Evolutionary conservation across 345 rosid species (phyloP).

Genomic region (Dipteronia sinensis): DNA sequence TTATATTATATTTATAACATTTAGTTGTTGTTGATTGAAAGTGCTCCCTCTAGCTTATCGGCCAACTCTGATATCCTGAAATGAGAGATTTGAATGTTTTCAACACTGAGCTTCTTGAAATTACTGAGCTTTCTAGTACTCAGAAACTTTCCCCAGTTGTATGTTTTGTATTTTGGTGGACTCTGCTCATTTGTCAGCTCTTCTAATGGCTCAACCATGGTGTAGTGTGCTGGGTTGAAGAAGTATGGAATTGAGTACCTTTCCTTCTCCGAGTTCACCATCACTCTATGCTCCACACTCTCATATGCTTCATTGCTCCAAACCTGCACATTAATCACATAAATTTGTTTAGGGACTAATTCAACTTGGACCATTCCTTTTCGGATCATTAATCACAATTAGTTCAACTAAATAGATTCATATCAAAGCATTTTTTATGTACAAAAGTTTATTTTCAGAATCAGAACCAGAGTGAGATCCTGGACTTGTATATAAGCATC

Average conservation of each 20-base stretch:
- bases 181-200: conserved; percentile 47
- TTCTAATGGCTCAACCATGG: conserved; percentile 54
- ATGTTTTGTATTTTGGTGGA: conserved; percentile 52
- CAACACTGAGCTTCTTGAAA: conserved; percentile 54
- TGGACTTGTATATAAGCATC: too few species aligned
- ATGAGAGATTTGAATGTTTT: conserved; percentile 63
- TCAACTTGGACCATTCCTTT: too few species aligned
- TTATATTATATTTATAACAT: too few species aligned
- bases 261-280: conserved; percentile 59
- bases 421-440: too few species aligned
- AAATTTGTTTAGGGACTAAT: neutral
- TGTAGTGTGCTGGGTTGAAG: conserved; percentile 54
- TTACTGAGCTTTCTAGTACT: conserved; percentile 60
- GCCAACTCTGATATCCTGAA: conserved; percentile 37
- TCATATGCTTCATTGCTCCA: conserved; percentile 71
- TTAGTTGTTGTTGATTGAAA: neutral
- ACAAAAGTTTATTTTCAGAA: too few species aligned
- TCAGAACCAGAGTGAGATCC: too few species aligned
- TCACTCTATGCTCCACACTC: conserved; percentile 78
- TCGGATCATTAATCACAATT: too few species aligned
- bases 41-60: neutral
- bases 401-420: too few species aligned
- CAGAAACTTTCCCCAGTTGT: conserved; percentile 70
- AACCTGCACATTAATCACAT: conserved; percentile 37
- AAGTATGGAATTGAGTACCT: conserved; percentile 66